These are phyloP conservation scores for Sporothrix inflata DNA, from an alignment of 2,329 filamentous ascomycete species.

Conservation along the genomic window DNA sequence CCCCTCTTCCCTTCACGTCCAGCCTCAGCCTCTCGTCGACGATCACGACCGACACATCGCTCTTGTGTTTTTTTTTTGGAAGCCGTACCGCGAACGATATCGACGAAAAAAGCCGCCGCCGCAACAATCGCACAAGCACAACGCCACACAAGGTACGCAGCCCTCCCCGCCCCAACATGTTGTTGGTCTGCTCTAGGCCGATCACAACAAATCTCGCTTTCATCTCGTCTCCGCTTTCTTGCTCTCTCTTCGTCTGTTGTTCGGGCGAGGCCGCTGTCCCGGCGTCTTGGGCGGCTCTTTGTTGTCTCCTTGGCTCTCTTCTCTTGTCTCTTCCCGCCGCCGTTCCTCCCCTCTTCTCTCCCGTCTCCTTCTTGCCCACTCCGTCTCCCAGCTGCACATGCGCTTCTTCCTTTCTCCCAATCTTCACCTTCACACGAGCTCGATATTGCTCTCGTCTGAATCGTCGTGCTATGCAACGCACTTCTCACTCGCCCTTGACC, in stretches of 20 bases:
- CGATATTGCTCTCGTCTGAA: not conserved
- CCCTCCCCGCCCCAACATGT: not conserved
- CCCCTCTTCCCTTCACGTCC: not conserved
- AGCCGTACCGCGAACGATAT: not conserved
- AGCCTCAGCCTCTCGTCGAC: slow-evolving; percentile 12
- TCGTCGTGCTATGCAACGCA: not conserved
- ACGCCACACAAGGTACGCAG: slow-evolving; percentile 16
- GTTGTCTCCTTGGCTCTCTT: not conserved
- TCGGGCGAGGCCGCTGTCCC: not conserved
- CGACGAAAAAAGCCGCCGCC: not conserved
- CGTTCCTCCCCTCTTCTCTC: not conserved
- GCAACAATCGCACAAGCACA: slow-evolving; percentile 16
- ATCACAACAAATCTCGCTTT: slow-evolving; percentile 5
- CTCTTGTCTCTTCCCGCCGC: not conserved
- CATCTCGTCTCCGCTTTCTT: slow-evolving; percentile 19
- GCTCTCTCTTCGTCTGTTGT: not conserved
- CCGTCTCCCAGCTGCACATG: not conserved
- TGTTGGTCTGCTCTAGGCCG: slow-evolving; percentile 3
- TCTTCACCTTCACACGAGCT: not conserved
- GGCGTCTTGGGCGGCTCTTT: not conserved
- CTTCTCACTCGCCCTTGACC: slow-evolving; percentile 9
- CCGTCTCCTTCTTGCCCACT: not conserved
- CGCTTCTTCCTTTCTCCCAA: not conserved
- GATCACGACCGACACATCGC: not conserved
- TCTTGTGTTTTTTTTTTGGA: not conserved